phyloP scores from a whole-genome alignment of 106 monocot genomes.

The Allium cepa region DNA sequence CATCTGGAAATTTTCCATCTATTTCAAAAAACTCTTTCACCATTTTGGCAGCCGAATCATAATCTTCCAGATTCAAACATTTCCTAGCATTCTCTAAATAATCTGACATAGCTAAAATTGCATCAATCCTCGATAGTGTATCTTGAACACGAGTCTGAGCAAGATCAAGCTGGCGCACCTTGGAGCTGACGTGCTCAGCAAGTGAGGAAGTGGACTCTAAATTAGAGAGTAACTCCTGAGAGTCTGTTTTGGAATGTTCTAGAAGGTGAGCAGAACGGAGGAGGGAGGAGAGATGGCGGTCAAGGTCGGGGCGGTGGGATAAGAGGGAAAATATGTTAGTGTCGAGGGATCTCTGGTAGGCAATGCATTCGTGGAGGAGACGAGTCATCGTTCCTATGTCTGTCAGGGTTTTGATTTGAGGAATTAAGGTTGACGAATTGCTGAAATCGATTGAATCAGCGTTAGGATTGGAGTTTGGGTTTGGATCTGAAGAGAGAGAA shows the following conservation, averaged over 20 bases:
- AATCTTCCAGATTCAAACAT: slow-evolving; percentile 50
- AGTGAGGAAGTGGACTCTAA: slow-evolving; percentile 48
- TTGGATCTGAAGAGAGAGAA: neutral
- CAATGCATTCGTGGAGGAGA: slow-evolving; percentile 95
- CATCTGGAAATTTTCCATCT: slow-evolving; percentile 39
- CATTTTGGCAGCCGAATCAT: slow-evolving; percentile 44
- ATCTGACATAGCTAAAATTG: slow-evolving; percentile 43
- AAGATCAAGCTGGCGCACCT: slow-evolving; percentile 72
- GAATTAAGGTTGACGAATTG: slow-evolving; percentile 25
- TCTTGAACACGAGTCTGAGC: slow-evolving; percentile 57
- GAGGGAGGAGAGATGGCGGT: slow-evolving; percentile 61
- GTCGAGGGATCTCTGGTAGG: slow-evolving; percentile 81
- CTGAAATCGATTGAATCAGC: slow-evolving; percentile 40
- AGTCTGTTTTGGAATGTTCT: slow-evolving; percentile 53
- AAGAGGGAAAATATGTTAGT: slow-evolving; percentile 68
- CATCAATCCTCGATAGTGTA: slow-evolving; percentile 51
- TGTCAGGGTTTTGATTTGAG: slow-evolving; percentile 66
- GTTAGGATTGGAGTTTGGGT: neutral
- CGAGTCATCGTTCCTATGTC: slow-evolving; percentile 85
- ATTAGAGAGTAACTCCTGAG: slow-evolving; percentile 46
- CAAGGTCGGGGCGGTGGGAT: slow-evolving; percentile 63
- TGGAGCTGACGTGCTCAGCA: slow-evolving; percentile 53
- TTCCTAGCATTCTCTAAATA: slow-evolving; percentile 47
- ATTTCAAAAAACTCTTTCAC: slow-evolving; percentile 67
- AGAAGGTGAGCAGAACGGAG: slow-evolving; percentile 55